Percentiles rank a stretch among this genome's conserved stretches.
Conservation (phyloP, 2,329 filamentous ascomycete genomes). For the Grosmannia huntii region DNA sequence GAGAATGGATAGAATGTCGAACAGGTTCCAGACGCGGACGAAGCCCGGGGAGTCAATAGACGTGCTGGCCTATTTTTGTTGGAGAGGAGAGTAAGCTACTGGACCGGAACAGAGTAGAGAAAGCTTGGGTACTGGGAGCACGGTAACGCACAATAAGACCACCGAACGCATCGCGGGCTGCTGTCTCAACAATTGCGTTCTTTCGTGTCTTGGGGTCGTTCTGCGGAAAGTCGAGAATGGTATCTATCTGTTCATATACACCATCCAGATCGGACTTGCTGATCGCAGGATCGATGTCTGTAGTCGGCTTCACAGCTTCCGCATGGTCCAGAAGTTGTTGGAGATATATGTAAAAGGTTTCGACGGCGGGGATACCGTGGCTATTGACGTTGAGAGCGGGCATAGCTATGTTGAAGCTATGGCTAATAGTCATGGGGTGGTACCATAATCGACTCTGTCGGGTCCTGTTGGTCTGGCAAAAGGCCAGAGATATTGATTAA, state of each 20-base stretch:
- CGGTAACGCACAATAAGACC: conserved; percentile 52
- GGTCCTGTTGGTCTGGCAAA: background rate
- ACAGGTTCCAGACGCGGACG: conserved; percentile 78
- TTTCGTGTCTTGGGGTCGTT: conserved; percentile 37
- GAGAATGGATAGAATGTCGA: conserved; percentile 82
- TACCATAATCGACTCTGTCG: background rate
- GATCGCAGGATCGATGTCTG: conserved; percentile 60
- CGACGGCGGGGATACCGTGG: conserved; percentile 39
- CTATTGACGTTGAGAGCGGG: conserved; percentile 31
- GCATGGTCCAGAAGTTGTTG: conserved; percentile 46
- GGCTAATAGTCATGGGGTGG: background rate
- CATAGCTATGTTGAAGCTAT: conserved; percentile 27
- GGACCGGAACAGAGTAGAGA: background rate
- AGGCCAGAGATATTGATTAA: no score
- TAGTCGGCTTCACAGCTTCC: conserved; percentile 41
- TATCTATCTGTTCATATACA: conserved; percentile 30
- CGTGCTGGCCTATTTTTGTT: conserved; percentile 47
- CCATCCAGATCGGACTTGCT: conserved; percentile 52
- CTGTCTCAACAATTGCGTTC: conserved; percentile 68
- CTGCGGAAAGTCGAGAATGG: conserved; percentile 21
- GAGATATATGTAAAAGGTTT: conserved; percentile 40
- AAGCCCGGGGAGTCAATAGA: conserved; percentile 68
- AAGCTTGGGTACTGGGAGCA: background rate
- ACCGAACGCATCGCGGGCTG: conserved; percentile 70
- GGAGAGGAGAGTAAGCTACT: background rate